Evolutionary conservation across 305 asterid species (phyloP).

Genomic region (Salvia sclarea): DNA sequence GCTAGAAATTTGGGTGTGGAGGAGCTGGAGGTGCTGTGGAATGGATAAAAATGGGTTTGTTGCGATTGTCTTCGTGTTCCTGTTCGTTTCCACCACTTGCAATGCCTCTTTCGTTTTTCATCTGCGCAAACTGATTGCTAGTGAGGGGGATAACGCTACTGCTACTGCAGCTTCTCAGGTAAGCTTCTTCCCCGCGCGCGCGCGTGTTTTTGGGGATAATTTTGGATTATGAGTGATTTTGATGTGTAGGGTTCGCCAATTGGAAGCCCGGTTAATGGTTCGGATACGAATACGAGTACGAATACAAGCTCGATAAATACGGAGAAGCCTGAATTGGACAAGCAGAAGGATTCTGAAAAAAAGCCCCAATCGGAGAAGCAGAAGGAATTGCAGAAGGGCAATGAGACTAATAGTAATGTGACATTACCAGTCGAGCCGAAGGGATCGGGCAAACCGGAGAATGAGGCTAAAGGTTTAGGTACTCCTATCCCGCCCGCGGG

Average conservation of each 20-base stretch:
- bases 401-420: constrained; percentile 30
- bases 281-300: constrained; percentile 27
- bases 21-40: constrained; percentile 23
- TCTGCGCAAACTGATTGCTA: constrained; percentile 32
- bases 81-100: constrained; percentile 35
- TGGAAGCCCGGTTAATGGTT: constrained; percentile 38
- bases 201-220: not conserved
- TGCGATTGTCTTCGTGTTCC: constrained; percentile 27
- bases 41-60: constrained; percentile 37
- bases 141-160: constrained; percentile 29
- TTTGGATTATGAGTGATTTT: constrained; percentile 21
- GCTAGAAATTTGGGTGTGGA: constrained; percentile 21
- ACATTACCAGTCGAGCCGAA: constrained; percentile 32
- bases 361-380: constrained; percentile 32
- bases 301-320: constrained; percentile 32
- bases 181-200: constrained; percentile 1
- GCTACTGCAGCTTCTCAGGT: constrained; percentile 40
- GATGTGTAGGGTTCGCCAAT: constrained; percentile 42
- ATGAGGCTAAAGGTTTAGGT: constrained; percentile 21
- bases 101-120: constrained; percentile 31
- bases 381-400: constrained; percentile 24
- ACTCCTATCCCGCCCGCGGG: constrained; percentile 29
- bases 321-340: constrained; percentile 32
- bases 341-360: constrained; percentile 20
- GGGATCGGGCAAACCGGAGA: constrained; percentile 27